phyloP scores from a whole-genome alignment of 2,329 filamentous ascomycete species.

The Alternaria brassicicola region DNA sequence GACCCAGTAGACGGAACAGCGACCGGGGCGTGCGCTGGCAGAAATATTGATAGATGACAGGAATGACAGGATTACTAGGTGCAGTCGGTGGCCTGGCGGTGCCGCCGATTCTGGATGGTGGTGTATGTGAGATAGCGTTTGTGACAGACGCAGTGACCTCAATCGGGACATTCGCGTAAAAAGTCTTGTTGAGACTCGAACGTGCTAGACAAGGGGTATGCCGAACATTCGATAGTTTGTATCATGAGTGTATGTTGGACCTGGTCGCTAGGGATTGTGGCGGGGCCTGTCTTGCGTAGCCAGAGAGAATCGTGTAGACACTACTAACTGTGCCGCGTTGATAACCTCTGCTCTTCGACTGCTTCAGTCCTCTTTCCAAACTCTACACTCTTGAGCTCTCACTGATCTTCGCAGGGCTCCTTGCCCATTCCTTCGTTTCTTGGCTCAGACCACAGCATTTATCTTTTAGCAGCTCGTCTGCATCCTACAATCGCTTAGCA shows the following conservation, averaged over 20 bases:
- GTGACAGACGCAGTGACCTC: constrained; percentile 15
- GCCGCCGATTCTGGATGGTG: constrained; percentile 10
- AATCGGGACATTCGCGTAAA: constrained; percentile 6
- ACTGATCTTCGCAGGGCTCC: constrained; percentile 13
- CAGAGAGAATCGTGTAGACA: constrained; percentile 14
- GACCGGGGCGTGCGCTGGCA: constrained; percentile 12
- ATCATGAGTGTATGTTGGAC: constrained; percentile 15
- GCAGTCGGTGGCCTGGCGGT: constrained; percentile 3
- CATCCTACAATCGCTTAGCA: constrained; percentile 14
- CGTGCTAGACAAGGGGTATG: constrained; percentile 16
- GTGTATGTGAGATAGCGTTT: constrained; percentile 11
- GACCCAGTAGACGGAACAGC: constrained; percentile 9
- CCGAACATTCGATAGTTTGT: constrained; percentile 17
- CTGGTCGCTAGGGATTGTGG: constrained; percentile 12
- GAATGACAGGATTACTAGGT: constrained; percentile 7
- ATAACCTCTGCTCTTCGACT: constrained; percentile 16
- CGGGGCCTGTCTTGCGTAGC: constrained; percentile 7
- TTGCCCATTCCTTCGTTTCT: constrained; percentile 16
- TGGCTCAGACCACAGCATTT: not conserved
- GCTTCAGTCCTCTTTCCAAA: constrained; percentile 6
- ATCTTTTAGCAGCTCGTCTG: constrained; percentile 6
- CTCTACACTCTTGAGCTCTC: constrained; percentile 7
- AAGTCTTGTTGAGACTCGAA: constrained; percentile 14
- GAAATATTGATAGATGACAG: constrained; percentile 7
- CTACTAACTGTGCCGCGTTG: constrained; percentile 14